Conservation (phyloP, 1,284 basidiomycete genomes). For the Moniliella sp. region DNA sequence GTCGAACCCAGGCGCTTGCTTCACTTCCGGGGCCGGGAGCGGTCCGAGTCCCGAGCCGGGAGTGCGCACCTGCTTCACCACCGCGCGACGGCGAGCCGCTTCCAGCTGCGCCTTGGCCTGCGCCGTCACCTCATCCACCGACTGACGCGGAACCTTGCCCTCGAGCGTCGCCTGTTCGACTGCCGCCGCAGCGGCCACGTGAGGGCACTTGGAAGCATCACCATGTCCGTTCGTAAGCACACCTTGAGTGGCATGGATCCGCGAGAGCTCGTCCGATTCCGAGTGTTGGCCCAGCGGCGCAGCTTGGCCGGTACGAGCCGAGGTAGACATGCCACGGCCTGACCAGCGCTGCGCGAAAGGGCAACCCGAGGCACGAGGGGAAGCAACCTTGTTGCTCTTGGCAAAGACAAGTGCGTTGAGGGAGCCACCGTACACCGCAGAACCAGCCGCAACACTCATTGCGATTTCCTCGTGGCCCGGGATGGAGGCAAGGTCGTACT, state of each 20-base stretch:
- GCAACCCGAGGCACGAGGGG: conserved; percentile 11
- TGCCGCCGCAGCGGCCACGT: conserved; percentile 24
- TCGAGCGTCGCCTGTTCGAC: conserved; percentile 18
- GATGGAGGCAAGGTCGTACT: conserved; percentile 50
- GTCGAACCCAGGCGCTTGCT: conserved; percentile 44
- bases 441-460: conserved; percentile 33
- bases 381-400: too few relatives aligned
- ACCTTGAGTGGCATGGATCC: conserved; percentile 19
- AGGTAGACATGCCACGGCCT: conserved; percentile 14
- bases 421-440: conserved; percentile 4
- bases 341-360: conserved; percentile 4
- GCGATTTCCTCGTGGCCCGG: conserved; percentile 42
- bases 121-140: too few relatives aligned
- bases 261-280: too few relatives aligned
- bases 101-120: conserved; percentile 20
- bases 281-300: too few relatives aligned
- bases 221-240: conserved; percentile 11
- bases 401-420: too few relatives aligned
- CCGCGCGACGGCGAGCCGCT: too few relatives aligned
- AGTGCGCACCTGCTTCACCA: conserved; percentile 28
- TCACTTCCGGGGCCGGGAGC: conserved; percentile 28
- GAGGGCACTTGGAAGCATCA: conserved; percentile 28
- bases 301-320: conserved; percentile 12
- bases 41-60: conserved; percentile 28
- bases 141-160: conserved; percentile 35